Percentiles rank a stretch among this genome's conserved stretches.
phyloP scores from a whole-genome alignment of 1,284 basidiomycete species.

The Phenoliferia sp. region DNA sequence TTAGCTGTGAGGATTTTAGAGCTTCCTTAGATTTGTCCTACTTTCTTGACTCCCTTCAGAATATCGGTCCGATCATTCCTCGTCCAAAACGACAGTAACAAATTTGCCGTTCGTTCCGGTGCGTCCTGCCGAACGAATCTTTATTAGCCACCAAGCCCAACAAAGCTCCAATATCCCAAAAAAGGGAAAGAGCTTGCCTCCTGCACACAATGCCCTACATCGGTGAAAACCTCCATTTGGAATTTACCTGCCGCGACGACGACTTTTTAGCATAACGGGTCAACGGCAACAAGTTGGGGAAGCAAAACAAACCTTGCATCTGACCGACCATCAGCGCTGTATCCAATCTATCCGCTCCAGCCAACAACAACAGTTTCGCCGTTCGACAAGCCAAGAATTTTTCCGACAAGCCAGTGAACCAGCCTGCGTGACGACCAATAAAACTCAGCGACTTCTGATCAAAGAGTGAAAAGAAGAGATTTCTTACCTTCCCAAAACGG shows the following conservation, averaged over 20 bases:
- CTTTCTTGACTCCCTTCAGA: conserved; percentile 64
- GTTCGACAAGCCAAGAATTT: conserved; percentile 71
- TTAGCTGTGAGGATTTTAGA: neutral
- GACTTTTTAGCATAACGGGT: neutral
- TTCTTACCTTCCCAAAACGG: conserved; percentile 80
- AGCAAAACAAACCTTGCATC: conserved; percentile 54
- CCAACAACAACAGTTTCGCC: conserved; percentile 80
- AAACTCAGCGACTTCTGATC: conserved; percentile 1
- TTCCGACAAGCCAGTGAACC: conserved; percentile 79
- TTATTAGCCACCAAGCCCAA: neutral
- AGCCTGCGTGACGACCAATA: conserved; percentile 53
- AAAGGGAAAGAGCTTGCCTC: conserved; percentile 57
- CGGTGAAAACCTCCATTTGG: conserved; percentile 79
- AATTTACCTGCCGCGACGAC: conserved; percentile 72
- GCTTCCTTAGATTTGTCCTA: conserved; percentile 57
- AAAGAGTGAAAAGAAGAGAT: neutral
- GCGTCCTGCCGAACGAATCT: conserved; percentile 59
- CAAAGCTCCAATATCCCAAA: neutral
- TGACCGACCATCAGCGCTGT: conserved; percentile 94
- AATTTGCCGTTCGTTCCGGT: conserved; percentile 69
- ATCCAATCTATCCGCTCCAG: conserved; percentile 88
- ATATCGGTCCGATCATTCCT: conserved; percentile 59
- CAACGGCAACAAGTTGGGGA: neutral
- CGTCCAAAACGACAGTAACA: conserved; percentile 83
- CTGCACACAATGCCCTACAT: conserved; percentile 88